These are phyloP conservation scores for Monilinia vaccinii-corymbosi DNA, from an alignment of 2,329 filamentous ascomycete genomes.

Conservation along the genomic window DNA sequence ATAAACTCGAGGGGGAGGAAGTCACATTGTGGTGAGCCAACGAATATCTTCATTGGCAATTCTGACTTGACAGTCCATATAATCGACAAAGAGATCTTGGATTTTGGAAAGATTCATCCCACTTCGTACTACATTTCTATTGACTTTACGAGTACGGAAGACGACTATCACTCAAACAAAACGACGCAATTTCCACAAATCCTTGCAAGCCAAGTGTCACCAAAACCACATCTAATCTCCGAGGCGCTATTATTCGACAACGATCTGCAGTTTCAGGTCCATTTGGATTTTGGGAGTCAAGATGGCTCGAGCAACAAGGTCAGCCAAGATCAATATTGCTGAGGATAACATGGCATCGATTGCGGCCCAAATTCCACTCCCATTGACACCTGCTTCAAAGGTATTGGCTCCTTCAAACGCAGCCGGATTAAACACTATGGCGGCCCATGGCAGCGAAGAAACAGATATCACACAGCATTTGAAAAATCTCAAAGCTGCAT, in stretches of 20 bases:
- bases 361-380: conserved; percentile 17
- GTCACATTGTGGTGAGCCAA: background rate
- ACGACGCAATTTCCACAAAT: conserved; percentile 6
- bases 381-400: conserved; percentile 13
- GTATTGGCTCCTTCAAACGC: conserved; percentile 13
- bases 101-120: conserved; percentile 7
- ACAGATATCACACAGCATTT: conserved; percentile 21
- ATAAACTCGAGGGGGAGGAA: conserved; percentile 1
- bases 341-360: conserved; percentile 24
- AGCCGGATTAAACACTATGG: conserved; percentile 16
- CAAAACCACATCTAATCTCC: conserved; percentile 11
- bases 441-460: conserved; percentile 16
- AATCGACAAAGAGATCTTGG: background rate
- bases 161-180: conserved; percentile 2
- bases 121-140: conserved; percentile 10
- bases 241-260: conserved; percentile 1
- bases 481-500: conserved; percentile 29
- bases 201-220: background rate
- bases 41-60: background rate
- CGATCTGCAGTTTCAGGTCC: conserved; percentile 6
- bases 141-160: conserved; percentile 2
- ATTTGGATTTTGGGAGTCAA: conserved; percentile 2
- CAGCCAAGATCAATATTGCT: conserved; percentile 24
- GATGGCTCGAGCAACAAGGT: conserved; percentile 29
- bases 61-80: background rate